Evolutionary conservation across 805 yeast genomes (phyloP), one percentile per base, ranked within the genome.

Genomic region (Ogataea pilisensis): DNA sequence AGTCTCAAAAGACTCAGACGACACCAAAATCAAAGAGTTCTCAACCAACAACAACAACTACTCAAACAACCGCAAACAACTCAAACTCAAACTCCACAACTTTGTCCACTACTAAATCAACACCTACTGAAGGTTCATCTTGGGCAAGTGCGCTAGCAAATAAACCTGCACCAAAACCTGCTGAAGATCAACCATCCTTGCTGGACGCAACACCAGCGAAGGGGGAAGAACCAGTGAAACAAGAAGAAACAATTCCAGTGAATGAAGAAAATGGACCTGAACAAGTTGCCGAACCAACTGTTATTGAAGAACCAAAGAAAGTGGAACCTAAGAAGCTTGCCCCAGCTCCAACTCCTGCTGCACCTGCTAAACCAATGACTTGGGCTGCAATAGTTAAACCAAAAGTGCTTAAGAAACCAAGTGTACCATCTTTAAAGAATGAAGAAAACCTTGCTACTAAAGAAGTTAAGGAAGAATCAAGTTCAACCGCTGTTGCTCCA

Each of bases 121-220:
- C 37, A 34, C 48, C 57, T 5, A 20, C 50, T 13, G 53, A 50
- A 25, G 60, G 58, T 32, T 49, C 58, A 3, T 60, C 65, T 9
- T 61, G 65, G 65, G 65, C 65, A 35, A 53, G 60, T 43, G 64
- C 64, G 24, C 53, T 61, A 30, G 50, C 58, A 11, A 51, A 49
- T 25, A 58, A 49, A 39, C 57, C 57, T 30, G 41, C 45, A 12
- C 44, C 46, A 21, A 43, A 50, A 28, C 40, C 41, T 24, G 28
- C 27, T 8, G 42, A 37, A 34, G 46, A 31, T 11, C 34, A 31
- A 31, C 34, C 34, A 18, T 4, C n/a, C n/a, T n/a, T n/a, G n/a
- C n/a, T 3, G 6, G 22, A 16, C 5, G 22, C 16, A 17, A 14
- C 3, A 20, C 12, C 19, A 16, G 14, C 14, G 17, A 24, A 18